Conservation (phyloP, 2,329 filamentous ascomycete genomes). For the Calonectria pseudoturangicola region DNA sequence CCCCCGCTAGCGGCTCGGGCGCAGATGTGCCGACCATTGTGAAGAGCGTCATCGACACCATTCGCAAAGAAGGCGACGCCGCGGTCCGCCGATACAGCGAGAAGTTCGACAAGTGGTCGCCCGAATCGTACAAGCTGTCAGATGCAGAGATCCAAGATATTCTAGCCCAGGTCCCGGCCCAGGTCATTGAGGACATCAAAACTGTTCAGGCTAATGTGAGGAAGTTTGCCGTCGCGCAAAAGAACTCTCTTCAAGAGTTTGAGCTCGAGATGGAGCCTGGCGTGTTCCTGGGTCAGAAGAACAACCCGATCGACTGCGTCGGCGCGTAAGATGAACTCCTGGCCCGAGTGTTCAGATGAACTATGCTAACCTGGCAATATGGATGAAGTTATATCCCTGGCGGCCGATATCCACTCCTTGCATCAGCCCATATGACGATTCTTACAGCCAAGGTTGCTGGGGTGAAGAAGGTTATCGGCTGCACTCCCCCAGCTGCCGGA, state of each 20-base stretch:
- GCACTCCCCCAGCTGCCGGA: slow-evolving; percentile 39
- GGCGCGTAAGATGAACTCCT: slow-evolving; percentile 31
- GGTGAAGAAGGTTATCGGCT: slow-evolving; percentile 39
- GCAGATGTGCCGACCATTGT: slow-evolving; percentile 58
- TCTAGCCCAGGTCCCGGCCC: slow-evolving; percentile 65
- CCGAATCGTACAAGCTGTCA: slow-evolving; percentile 68
- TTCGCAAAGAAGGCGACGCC: slow-evolving; percentile 66
- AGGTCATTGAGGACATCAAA: slow-evolving; percentile 63
- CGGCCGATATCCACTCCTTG: slow-evolving; percentile 40
- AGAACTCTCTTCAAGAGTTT: slow-evolving; percentile 36
- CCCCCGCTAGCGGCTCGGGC: slow-evolving; percentile 33
- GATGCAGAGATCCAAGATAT: slow-evolving; percentile 64
- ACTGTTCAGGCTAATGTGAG: slow-evolving; percentile 43
- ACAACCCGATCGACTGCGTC: slow-evolving; percentile 36
- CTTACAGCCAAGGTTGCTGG: slow-evolving; percentile 44
- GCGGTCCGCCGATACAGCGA: slow-evolving; percentile 70
- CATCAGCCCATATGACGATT: slow-evolving; percentile 45
- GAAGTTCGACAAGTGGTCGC: slow-evolving; percentile 73
- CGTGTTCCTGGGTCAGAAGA: slow-evolving; percentile 34
- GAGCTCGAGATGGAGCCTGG: slow-evolving; percentile 42
- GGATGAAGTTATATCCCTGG: slow-evolving; percentile 32
- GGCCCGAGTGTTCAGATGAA: neutral
- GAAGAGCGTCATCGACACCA: slow-evolving; percentile 67
- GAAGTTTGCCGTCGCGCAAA: slow-evolving; percentile 41
- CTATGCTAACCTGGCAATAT: neutral